phyloP scores from a whole-genome alignment of 257 asterid species.

The Solanum etuberosum region DNA sequence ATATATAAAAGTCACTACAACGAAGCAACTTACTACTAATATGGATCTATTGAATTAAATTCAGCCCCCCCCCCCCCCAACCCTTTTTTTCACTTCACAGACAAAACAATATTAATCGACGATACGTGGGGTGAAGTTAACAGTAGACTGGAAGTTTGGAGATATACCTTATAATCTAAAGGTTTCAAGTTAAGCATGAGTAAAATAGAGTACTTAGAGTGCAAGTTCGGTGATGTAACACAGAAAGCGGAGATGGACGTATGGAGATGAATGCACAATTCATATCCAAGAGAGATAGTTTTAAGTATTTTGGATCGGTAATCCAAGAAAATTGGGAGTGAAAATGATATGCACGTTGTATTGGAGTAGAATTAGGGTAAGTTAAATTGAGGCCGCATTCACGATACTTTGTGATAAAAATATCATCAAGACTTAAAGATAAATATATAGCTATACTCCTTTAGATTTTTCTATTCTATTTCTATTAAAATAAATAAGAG shows the following conservation, averaged over 20 bases:
- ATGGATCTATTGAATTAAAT: no score
- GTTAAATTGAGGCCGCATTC: background rate
- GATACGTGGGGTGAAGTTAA: background rate
- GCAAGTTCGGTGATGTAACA: background rate
- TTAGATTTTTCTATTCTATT: background rate
- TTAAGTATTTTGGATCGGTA: background rate
- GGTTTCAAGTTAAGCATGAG: background rate
- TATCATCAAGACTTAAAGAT: background rate
- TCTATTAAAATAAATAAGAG: background rate
- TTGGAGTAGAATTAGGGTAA: background rate
- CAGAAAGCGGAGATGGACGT: background rate
- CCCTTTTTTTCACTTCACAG: no score
- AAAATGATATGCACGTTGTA: background rate
- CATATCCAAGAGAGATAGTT: background rate
- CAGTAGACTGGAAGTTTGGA: background rate
- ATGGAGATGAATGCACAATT: background rate
- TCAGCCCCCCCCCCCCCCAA: no score
- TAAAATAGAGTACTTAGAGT: background rate
- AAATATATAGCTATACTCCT: no score
- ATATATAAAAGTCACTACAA: background rate
- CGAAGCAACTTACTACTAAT: no score
- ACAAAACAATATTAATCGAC: no score
- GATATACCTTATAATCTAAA: background rate
- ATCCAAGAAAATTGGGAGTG: background rate
- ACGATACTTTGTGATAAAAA: no score